Evolutionary conservation across 2,329 filamentous ascomycete species (phyloP).

Genomic region (Venturia carpophila): DNA sequence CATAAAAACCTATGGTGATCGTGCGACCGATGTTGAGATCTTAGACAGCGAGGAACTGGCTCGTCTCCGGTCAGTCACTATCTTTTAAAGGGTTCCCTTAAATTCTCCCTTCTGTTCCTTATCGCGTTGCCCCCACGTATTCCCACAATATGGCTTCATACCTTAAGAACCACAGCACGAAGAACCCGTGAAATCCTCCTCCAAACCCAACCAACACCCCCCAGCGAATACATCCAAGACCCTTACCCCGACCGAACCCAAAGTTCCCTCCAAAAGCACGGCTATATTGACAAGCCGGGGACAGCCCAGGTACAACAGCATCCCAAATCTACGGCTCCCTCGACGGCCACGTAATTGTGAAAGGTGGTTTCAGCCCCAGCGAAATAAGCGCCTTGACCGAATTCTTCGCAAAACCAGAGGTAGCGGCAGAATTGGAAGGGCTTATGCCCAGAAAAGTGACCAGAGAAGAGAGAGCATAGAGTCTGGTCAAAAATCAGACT

Average conservation of each 20-base stretch:
- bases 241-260: background rate
- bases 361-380: background rate
- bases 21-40: background rate
- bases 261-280: background rate
- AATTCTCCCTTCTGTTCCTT: background rate
- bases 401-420: background rate
- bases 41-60: background rate
- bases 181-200: background rate
- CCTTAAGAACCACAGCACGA: too few species aligned
- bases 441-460: background rate
- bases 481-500: background rate
- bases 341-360: background rate
- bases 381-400: background rate
- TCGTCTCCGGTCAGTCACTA: background rate
- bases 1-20: background rate
- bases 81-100: background rate
- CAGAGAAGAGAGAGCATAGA: background rate
- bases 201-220: background rate
- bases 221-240: background rate
- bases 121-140: too few species aligned
- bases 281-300: background rate
- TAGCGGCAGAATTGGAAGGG: background rate
- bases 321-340: background rate
- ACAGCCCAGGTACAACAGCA: background rate
- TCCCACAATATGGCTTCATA: too few species aligned